These are phyloP conservation scores for Cyclotella atomus DNA, from an alignment of 108 stramenopile genomes.

Conservation along the genomic window DNA sequence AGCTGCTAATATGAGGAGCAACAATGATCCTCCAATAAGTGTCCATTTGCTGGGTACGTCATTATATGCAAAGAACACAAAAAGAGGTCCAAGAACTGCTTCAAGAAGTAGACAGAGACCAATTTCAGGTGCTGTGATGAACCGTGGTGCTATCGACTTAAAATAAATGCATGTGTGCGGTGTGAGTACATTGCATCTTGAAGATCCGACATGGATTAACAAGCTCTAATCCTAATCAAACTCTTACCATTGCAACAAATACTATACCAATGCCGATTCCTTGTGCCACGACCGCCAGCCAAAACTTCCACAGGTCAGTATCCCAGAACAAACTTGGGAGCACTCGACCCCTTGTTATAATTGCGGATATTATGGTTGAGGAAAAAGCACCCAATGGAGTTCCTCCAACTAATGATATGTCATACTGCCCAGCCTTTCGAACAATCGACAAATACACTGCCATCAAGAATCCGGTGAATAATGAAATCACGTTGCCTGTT, in stretches of 20 bases:
- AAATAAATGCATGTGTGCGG: no score
- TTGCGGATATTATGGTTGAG: not conserved
- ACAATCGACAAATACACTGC: slow-evolving; percentile 6
- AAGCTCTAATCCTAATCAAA: no score
- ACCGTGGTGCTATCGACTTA: slow-evolving; percentile 16
- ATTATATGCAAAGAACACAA: slow-evolving; percentile 15
- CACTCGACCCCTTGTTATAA: not conserved
- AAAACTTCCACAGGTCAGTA: slow-evolving; percentile 1
- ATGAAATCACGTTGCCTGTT: slow-evolving; percentile 4
- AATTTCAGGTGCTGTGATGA: slow-evolving; percentile 17
- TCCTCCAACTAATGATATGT: not conserved
- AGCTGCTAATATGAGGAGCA: slow-evolving; percentile 7
- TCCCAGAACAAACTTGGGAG: slow-evolving; percentile 4
- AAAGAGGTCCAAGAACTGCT: slow-evolving; percentile 18
- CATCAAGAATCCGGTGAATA: not conserved
- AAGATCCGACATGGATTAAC: no score
- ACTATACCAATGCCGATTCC: slow-evolving; percentile 2
- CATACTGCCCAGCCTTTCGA: slow-evolving; percentile 2
- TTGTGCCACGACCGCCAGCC: not conserved
- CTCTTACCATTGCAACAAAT: slow-evolving; percentile 3
- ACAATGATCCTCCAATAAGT: slow-evolving; percentile 14
- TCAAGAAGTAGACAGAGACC: slow-evolving; percentile 20
- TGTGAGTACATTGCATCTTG: no score
- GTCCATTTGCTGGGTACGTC: slow-evolving; percentile 9
- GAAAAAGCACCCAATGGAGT: not conserved